Conservation (phyloP, 1,139 yeast species). For the Debaryomycetaceae sp. region DNA sequence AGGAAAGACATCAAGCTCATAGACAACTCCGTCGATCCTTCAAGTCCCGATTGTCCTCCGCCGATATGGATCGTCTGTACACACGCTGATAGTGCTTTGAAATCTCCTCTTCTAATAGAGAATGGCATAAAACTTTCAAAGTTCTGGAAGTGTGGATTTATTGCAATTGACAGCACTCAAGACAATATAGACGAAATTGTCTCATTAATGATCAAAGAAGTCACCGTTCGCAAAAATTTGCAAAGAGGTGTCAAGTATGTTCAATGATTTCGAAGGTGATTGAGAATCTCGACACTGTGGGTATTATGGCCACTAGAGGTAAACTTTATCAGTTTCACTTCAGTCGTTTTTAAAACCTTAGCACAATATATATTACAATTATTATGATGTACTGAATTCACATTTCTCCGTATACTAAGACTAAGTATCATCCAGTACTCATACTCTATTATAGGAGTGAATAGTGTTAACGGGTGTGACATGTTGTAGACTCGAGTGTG, state of each 20-base stretch:
- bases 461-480: not conserved
- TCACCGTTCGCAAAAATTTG: slow-evolving; percentile 42
- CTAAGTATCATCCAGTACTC: too few species aligned
- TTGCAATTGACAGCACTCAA: slow-evolving; percentile 48
- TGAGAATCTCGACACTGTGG: too few species aligned
- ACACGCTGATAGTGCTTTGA: slow-evolving; percentile 49
- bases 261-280: too few species aligned
- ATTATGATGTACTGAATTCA: too few species aligned
- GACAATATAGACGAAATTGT: slow-evolving; percentile 52
- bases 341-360: too few species aligned
- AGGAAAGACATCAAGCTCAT: slow-evolving; percentile 14
- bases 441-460: too few species aligned
- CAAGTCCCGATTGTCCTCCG: slow-evolving; percentile 53
- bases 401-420: too few species aligned
- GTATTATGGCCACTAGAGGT: too few species aligned
- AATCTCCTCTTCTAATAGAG: slow-evolving; percentile 55
- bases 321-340: too few species aligned
- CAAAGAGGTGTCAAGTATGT: slow-evolving; percentile 6
- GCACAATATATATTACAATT: too few species aligned
- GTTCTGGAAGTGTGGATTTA: slow-evolving; percentile 63
- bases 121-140: slow-evolving; percentile 54
- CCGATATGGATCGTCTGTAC: slow-evolving; percentile 69
- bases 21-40: slow-evolving; percentile 37
- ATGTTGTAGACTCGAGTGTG: not conserved
- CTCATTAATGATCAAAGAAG: slow-evolving; percentile 56